Percentiles rank a stretch among this genome's conserved stretches.
phyloP scores from a whole-genome alignment of 2,329 filamentous ascomycete genomes.

The Elsinoe arachidis region DNA sequence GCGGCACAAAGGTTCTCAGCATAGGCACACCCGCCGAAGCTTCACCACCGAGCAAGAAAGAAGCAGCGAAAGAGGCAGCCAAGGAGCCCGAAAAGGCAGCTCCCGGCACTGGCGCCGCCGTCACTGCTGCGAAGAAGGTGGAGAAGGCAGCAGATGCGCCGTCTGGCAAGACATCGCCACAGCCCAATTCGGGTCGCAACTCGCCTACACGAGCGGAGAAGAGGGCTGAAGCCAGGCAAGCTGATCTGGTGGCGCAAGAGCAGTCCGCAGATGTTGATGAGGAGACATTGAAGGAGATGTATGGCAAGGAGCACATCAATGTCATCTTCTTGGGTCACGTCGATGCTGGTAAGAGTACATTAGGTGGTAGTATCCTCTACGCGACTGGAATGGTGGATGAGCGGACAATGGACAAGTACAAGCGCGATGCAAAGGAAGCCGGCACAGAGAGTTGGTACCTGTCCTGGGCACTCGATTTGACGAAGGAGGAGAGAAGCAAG shows the following conservation, averaged over 20 bases:
- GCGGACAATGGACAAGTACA: conserved; percentile 96
- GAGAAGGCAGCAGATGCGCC: conserved; percentile 72
- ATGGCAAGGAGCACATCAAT: conserved; percentile 89
- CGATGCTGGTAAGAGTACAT: conserved; percentile 93
- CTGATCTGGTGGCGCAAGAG: conserved; percentile 76
- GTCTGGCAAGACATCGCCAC: conserved; percentile 66
- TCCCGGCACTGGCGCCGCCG: conserved; percentile 69
- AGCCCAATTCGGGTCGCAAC: conserved; percentile 73
- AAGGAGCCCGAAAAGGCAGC: conserved; percentile 36
- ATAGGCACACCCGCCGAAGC: conserved; percentile 41
- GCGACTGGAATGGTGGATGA: conserved; percentile 98
- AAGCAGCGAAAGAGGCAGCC: conserved; percentile 33
- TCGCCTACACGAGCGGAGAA: conserved; percentile 54
- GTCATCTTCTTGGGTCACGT: conserved; percentile 98
- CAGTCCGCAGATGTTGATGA: conserved; percentile 72
- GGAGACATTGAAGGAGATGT: conserved; percentile 84
- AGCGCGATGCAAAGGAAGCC: conserved; percentile 88
- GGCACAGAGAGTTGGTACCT: conserved; percentile 98
- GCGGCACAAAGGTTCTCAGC: conserved; percentile 62
- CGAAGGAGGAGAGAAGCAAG: conserved; percentile 90
- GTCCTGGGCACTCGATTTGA: conserved; percentile 95
- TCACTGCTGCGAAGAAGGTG: conserved; percentile 78
- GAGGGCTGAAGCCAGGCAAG: conserved; percentile 48
- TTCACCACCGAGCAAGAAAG: conserved; percentile 43
- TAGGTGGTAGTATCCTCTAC: conserved; percentile 88